A percentile compares a stretch with the other conserved stretches of the same genome.
phyloP scores from a whole-genome alignment of 352 stramenopile species.

The Thraustochytrium striatum region DNA sequence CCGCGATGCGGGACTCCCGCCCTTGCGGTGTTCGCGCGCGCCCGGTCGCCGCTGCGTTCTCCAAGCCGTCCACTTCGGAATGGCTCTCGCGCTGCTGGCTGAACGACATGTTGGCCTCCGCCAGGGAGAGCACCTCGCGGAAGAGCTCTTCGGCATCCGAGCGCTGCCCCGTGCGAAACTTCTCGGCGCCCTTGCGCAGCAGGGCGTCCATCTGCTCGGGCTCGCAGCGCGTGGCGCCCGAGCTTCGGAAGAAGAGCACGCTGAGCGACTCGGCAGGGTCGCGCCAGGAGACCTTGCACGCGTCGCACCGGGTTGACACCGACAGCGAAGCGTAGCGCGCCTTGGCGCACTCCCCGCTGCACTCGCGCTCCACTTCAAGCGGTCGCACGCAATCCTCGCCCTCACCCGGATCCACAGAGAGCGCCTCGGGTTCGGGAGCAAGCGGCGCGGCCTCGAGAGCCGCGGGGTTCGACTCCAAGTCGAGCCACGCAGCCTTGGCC shows the following conservation, averaged over 20 bases:
- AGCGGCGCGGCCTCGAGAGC: too few species aligned
- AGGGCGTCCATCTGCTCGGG: conserved; percentile 36
- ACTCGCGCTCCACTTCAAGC: background rate
- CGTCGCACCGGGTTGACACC: background rate
- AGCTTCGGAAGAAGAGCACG: background rate
- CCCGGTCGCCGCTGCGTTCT: background rate
- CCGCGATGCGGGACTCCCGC: background rate
- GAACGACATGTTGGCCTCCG: background rate
- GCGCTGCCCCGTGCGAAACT: background rate
- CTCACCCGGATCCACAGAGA: too few species aligned
- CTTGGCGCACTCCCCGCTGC: background rate
- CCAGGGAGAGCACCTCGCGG: background rate
- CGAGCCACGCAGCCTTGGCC: too few species aligned
- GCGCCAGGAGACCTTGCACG: background rate
- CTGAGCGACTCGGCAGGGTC: background rate
- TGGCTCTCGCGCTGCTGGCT: conserved; percentile 2
- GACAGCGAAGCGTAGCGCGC: background rate
- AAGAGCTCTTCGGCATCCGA: background rate
- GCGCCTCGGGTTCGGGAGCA: too few species aligned
- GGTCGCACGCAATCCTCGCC: background rate
- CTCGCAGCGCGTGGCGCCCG: background rate
- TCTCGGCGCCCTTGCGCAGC: conserved; percentile 25
- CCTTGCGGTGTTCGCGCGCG: background rate
- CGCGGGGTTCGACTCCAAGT: too few species aligned
- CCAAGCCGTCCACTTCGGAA: background rate